Base-by-base conservation (phyloP, 176 grass and related monocot species). In the Juncus inflexus region DNA sequence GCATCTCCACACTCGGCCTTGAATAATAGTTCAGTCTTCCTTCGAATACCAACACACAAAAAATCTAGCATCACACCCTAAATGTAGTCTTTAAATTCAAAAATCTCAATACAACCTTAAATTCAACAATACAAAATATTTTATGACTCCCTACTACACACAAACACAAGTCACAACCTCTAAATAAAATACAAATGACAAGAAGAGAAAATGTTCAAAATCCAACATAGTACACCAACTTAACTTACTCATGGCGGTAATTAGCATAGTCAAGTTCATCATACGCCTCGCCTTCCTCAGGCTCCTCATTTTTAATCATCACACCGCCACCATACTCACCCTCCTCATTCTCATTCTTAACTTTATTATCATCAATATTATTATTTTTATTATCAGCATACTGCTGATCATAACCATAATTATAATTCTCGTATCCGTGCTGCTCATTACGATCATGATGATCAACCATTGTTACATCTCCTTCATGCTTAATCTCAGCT, bases 201-300 rank as follows among this genome's bases (percentile, higher is more conserved):
- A 47, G 43, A 47, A 47, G 9, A 47, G 43, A 47, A 28, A 28
- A 47, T 47, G 43, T 47, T 9, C 43, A 47, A 6, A 47, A 2
- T 47, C 9, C 9, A 47, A 47, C 43, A 47, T 0, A 47, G 43
- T 47, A 47, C 19, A 28, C 43, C 43, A 47, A 47, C 43, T 6
- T 6, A 5, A 47, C 9, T 47, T 38, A 58, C 41, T 74, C 75
- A 64, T 35, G 70, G n/a, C 14, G 67, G 61, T 79, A 65, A 74
- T 74, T 54, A 62, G 54, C 71, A 72, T 91, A 77, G 39, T 84
- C 87, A 37, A 67, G 77, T 68, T 90, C 92, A 53, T 79, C 64
- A 1, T 63, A 85, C 37, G 92, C 78, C 51, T 95, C 83, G 3
- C 90, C 86, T 65, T 82, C 71, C 63, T 90, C 86, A 0, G 81